A percentile compares a stretch with the other conserved stretches of the same genome.
phyloP scores from a whole-genome alignment of 306 rosid species.

The Malus orientalis region DNA sequence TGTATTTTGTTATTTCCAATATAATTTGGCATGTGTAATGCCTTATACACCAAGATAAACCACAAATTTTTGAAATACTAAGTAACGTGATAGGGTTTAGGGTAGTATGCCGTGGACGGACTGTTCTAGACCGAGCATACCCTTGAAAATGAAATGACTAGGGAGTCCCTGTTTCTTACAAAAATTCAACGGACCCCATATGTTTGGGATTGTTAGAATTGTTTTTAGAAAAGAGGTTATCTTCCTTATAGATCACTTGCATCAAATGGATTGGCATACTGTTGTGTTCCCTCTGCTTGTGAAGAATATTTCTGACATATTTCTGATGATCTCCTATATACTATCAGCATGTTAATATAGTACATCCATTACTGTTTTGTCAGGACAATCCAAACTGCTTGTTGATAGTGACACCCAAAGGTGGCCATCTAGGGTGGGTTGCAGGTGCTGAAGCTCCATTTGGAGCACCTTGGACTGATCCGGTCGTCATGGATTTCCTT shows the following conservation, averaged over 20 bases:
- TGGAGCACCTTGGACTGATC: constrained; percentile 92
- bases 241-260: neutral
- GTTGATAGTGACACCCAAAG: constrained; percentile 83
- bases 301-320: neutral
- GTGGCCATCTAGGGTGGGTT: constrained; percentile 96
- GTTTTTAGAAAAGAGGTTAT: neutral
- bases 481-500: constrained; percentile 69
- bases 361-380: constrained; percentile 8
- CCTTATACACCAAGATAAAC: neutral
- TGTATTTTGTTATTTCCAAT: neutral
- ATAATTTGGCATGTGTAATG: neutral
- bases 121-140: neutral
- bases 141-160: neutral
- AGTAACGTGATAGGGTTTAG: neutral
- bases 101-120: neutral
- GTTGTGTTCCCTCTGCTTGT: neutral
- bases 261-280: neutral
- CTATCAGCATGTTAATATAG: neutral
- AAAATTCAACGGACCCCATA: neutral
- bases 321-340: neutral
- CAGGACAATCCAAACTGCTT: constrained; percentile 84
- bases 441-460: constrained; percentile 78
- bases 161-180: neutral
- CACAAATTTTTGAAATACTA: neutral
- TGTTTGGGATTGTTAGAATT: neutral